Percentiles rank a stretch among this genome's conserved stretches.
These are phyloP conservation scores for Phytophthora citricola DNA, from an alignment of 352 stramenopile genomes.

Conservation along the genomic window DNA sequence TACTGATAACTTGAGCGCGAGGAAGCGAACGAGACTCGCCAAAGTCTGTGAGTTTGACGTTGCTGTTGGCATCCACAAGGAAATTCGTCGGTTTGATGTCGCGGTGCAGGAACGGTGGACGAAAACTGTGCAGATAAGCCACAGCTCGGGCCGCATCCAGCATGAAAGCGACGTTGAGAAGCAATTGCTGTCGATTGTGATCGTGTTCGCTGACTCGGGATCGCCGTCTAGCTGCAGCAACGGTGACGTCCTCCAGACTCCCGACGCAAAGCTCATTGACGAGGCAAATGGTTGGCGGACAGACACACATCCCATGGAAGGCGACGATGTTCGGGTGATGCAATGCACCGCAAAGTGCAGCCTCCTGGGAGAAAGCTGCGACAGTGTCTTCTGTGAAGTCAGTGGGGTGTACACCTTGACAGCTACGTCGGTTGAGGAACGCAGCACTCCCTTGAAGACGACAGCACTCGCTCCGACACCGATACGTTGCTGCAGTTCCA, in stretches of 20 bases:
- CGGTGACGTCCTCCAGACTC: constrained; percentile 62
- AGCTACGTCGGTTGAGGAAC: constrained; percentile 57
- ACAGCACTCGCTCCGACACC: constrained; percentile 55
- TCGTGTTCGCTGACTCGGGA: constrained; percentile 29
- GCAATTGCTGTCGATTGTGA: constrained; percentile 60
- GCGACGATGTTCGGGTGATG: constrained; percentile 69
- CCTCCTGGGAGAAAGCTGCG: constrained; percentile 65
- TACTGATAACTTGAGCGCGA: constrained; percentile 41
- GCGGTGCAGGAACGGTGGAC: constrained; percentile 72
- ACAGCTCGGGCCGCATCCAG: constrained; percentile 71
- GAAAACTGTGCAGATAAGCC: constrained; percentile 81
- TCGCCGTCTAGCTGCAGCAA: constrained; percentile 41
- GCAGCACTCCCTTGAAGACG: constrained; percentile 59
- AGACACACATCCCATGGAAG: constrained; percentile 75
- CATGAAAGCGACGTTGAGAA: constrained; percentile 69
- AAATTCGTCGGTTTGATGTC: constrained; percentile 86
- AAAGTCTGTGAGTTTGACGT: constrained; percentile 77
- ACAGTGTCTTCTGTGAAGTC: constrained; percentile 70
- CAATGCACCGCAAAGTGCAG: constrained; percentile 59
- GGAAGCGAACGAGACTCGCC: constrained; percentile 66
- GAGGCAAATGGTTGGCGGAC: constrained; percentile 69
- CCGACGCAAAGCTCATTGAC: constrained; percentile 72
- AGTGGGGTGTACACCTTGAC: constrained; percentile 73
- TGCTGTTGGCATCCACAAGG: constrained; percentile 61
- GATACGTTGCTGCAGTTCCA: constrained; percentile 61